Evolutionary conservation across 345 rosid genomes (phyloP).

Genomic region (Brassica incana): DNA sequence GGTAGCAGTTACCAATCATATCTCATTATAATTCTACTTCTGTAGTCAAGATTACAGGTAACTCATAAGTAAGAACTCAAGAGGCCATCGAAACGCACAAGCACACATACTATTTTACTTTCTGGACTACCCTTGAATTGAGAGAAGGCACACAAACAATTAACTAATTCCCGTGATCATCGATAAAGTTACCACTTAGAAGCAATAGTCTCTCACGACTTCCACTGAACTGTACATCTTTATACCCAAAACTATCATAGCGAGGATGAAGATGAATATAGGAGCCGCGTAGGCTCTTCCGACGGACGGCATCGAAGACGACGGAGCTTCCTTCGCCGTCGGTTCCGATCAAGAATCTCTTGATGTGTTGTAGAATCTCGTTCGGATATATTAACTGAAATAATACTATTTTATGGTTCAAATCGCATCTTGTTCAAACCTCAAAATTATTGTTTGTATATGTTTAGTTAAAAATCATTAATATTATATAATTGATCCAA

Average conservation of each 20-base stretch:
- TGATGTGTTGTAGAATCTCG: not conserved
- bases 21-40: not conserved
- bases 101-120: not conserved
- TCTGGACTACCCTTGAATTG: not conserved
- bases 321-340: slow-evolving; percentile 44
- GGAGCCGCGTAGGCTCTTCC: slow-evolving; percentile 70
- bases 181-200: slow-evolving; percentile 54
- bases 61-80: not conserved
- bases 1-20: slow-evolving; percentile 3
- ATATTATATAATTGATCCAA: too few relatives aligned
- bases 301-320: slow-evolving; percentile 33
- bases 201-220: slow-evolving; percentile 57
- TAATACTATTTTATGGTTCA: too few relatives aligned
- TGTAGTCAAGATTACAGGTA: not conserved
- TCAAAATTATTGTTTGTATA: not conserved
- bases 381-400: not conserved
- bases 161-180: not conserved
- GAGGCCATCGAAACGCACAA: not conserved
- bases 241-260: slow-evolving; percentile 72
- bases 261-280: slow-evolving; percentile 52
- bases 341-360: slow-evolving; percentile 22
- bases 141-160: not conserved
- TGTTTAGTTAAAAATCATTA: not conserved
- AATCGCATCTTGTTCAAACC: not conserved
- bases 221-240: slow-evolving; percentile 54